These are phyloP conservation scores for Sporothrix protearum DNA, from an alignment of 2,329 filamentous ascomycete species.

Conservation along the genomic window DNA sequence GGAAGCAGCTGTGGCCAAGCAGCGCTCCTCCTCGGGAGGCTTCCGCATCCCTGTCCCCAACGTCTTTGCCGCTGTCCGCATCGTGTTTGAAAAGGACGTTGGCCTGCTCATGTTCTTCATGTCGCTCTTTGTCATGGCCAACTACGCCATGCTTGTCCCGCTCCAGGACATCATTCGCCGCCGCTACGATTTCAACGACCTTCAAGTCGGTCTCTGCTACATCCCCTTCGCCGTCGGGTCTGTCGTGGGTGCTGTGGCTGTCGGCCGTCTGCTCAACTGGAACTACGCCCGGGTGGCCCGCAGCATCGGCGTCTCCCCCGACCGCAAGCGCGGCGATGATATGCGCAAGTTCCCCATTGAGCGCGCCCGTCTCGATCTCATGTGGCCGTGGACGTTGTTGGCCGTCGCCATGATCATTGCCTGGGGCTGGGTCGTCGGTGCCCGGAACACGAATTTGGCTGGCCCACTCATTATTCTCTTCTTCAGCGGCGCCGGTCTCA, in stretches of 20 bases:
- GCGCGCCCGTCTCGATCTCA: conserved; percentile 36
- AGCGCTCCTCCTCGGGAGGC: conserved; percentile 26
- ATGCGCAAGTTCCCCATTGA: conserved; percentile 39
- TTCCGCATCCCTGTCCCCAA: conserved; percentile 33
- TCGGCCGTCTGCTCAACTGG: conserved; percentile 56
- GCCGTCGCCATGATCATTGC: conserved; percentile 41
- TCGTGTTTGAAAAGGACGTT: conserved; percentile 39
- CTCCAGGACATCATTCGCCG: conserved; percentile 36
- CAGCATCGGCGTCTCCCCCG: conserved; percentile 47
- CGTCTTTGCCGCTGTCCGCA: conserved; percentile 34
- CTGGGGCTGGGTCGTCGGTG: conserved; percentile 45
- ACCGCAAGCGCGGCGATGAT: conserved; percentile 43
- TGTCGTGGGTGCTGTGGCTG: conserved; percentile 36
- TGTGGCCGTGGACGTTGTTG: conserved; percentile 42
- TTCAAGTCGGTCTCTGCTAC: conserved; percentile 44
- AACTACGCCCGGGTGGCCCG: conserved; percentile 56
- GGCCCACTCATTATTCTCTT: conserved; percentile 42
- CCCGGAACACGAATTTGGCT: conserved; percentile 37
- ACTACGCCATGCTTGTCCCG: conserved; percentile 36
- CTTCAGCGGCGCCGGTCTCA: conserved; percentile 38
- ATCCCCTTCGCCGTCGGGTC: conserved; percentile 40
- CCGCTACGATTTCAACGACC: conserved; percentile 36
- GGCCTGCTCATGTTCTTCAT: conserved; percentile 37
- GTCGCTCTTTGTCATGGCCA: conserved; percentile 38
- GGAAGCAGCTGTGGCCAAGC: conserved; percentile 19